A percentile compares a stretch with the other conserved stretches of the same genome.
These are phyloP conservation scores for Naumovozyma dairenensis DNA, from an alignment of 805 yeast species.

Conservation along the genomic window DNA sequence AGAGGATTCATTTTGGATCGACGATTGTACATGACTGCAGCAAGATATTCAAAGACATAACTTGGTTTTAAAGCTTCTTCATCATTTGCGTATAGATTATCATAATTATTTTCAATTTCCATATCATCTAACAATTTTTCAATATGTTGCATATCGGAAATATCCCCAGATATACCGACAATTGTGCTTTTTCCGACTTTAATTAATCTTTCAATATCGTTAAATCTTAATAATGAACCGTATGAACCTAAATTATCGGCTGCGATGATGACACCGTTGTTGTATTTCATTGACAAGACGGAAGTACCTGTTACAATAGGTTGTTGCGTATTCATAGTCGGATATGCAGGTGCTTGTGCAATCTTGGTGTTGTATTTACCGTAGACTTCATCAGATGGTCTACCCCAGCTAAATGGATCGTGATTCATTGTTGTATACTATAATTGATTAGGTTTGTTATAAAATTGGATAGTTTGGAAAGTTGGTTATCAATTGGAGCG, in stretches of 20 bases:
- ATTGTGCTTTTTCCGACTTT: slow-evolving; percentile 78
- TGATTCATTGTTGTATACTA: slow-evolving; percentile 85
- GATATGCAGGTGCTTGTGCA: slow-evolving; percentile 57
- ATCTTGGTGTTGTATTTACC: slow-evolving; percentile 72
- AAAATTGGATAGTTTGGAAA: too few relatives aligned
- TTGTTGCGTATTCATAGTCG: slow-evolving; percentile 79
- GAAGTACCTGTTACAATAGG: slow-evolving; percentile 97
- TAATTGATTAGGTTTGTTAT: too few relatives aligned
- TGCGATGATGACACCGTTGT: slow-evolving; percentile 85
- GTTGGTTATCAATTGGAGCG: too few relatives aligned
- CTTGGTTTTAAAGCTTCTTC: slow-evolving; percentile 70
- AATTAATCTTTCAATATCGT: slow-evolving; percentile 73
- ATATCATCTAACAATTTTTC: slow-evolving; percentile 67
- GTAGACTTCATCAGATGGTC: slow-evolving; percentile 75
- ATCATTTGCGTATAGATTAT: slow-evolving; percentile 35
- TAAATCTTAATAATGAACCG: slow-evolving; percentile 85
- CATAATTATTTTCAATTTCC: slow-evolving; percentile 71
- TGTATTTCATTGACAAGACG: slow-evolving; percentile 81
- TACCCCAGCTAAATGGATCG: slow-evolving; percentile 93
- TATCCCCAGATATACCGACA: slow-evolving; percentile 91
- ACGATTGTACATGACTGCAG: slow-evolving; percentile 75
- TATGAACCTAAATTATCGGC: slow-evolving; percentile 92
- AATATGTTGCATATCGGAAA: slow-evolving; percentile 84
- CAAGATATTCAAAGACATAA: slow-evolving; percentile 78
- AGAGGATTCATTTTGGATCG: slow-evolving; percentile 91